Evolutionary conservation across 352 stramenopile species (phyloP).

Genomic region (Phytophthora agathidicida): DNA sequence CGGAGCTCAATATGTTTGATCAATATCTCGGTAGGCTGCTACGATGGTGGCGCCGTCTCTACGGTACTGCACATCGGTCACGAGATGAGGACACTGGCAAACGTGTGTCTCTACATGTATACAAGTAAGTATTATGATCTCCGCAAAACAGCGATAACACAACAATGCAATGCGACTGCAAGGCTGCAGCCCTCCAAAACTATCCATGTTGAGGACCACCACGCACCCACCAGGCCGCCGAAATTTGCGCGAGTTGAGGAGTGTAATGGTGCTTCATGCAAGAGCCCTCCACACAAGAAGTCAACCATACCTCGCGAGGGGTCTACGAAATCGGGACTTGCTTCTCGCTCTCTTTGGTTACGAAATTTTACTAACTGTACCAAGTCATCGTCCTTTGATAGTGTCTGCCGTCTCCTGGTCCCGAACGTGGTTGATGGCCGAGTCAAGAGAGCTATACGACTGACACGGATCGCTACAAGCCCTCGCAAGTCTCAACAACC

Average conservation of each 20-base stretch:
- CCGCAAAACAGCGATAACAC: not conserved
- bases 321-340: too few species aligned
- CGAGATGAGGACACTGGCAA: too few species aligned
- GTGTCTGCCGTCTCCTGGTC: too few species aligned
- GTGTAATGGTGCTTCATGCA: not conserved
- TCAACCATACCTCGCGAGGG: not conserved
- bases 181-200: not conserved
- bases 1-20: too few species aligned
- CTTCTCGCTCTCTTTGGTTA: too few species aligned
- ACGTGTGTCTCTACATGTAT: too few species aligned
- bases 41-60: too few species aligned
- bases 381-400: too few species aligned
- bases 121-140: too few species aligned
- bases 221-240: not conserved
- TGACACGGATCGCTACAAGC: conserved; percentile 5
- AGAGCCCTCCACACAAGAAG: not conserved
- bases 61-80: not conserved
- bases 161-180: not conserved
- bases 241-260: not conserved
- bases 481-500: not conserved
- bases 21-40: too few species aligned
- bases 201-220: not conserved
- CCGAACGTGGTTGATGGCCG: not conserved
- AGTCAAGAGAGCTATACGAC: conserved; percentile 3
- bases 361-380: too few species aligned